These are phyloP conservation scores for Colletotrichum noveboracense DNA, from an alignment of 2,329 filamentous ascomycete genomes.

Conservation along the genomic window DNA sequence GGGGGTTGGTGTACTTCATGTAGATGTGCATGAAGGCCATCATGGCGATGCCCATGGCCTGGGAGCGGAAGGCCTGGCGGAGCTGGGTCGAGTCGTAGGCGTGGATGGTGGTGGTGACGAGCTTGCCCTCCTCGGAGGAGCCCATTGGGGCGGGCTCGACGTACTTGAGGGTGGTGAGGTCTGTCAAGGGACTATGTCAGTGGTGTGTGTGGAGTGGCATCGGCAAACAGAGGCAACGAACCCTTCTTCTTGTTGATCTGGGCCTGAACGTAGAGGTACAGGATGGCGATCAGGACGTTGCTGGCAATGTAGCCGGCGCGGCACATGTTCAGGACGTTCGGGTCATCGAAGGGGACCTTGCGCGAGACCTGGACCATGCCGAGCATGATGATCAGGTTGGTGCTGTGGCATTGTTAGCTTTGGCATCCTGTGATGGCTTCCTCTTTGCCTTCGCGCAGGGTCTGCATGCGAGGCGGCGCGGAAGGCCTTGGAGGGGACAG, in stretches of 20 bases:
- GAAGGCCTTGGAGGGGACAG: background rate
- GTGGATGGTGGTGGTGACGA: slow-evolving; percentile 94
- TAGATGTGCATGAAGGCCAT: slow-evolving; percentile 99
- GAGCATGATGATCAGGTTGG: slow-evolving; percentile 93
- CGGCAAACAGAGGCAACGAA: slow-evolving; percentile 47
- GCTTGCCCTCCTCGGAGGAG: slow-evolving; percentile 91
- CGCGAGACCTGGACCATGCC: slow-evolving; percentile 99
- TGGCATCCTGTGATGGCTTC: background rate
- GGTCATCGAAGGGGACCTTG: slow-evolving; percentile 93
- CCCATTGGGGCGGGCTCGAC: slow-evolving; percentile 95
- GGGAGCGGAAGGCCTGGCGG: slow-evolving; percentile 82
- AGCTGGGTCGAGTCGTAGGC: slow-evolving; percentile 92
- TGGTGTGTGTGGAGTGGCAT: background rate
- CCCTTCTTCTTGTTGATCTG: slow-evolving; percentile 98
- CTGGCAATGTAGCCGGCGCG: slow-evolving; percentile 61
- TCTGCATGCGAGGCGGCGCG: background rate
- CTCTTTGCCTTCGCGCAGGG: background rate
- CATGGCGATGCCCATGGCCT: slow-evolving; percentile 97
- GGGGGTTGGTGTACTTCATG: slow-evolving; percentile 99
- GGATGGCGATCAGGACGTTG: slow-evolving; percentile 80
- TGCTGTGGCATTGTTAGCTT: slow-evolving; percentile 57
- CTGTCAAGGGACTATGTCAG: slow-evolving; percentile 49
- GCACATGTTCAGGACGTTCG: slow-evolving; percentile 60
- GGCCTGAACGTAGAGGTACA: slow-evolving; percentile 86
- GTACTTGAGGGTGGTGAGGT: slow-evolving; percentile 97